Percentiles rank a stretch among this genome's conserved stretches.
Conservation (phyloP, 2,329 filamentous ascomycete species). For the Aspergillus clavatus region DNA sequence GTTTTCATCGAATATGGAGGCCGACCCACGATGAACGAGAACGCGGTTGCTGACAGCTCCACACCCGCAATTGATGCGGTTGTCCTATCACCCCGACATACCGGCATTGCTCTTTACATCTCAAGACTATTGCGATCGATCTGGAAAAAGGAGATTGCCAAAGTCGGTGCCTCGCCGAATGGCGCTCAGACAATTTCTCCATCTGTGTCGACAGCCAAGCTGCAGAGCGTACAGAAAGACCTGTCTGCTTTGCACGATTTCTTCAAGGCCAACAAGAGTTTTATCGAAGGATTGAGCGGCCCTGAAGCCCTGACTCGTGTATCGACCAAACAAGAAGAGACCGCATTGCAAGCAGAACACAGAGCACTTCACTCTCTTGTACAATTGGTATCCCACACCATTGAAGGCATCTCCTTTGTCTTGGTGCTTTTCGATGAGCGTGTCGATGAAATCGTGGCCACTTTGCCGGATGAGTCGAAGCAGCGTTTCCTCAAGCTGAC, state of each 20-base stretch:
- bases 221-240: slow-evolving; percentile 73
- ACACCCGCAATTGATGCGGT: slow-evolving; percentile 74
- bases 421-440: slow-evolving; percentile 91
- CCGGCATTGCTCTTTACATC: slow-evolving; percentile 82
- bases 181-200: slow-evolving; percentile 62
- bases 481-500: slow-evolving; percentile 70
- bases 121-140: slow-evolving; percentile 81
- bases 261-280: slow-evolving; percentile 77
- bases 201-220: slow-evolving; percentile 61
- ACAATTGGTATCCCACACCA: slow-evolving; percentile 80
- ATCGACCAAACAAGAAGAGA: slow-evolving; percentile 79
- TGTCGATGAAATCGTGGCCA: slow-evolving; percentile 77
- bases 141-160: slow-evolving; percentile 76
- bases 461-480: slow-evolving; percentile 66
- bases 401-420: slow-evolving; percentile 95
- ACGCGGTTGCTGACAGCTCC: slow-evolving; percentile 56
- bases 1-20: slow-evolving; percentile 92
- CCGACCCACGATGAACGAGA: slow-evolving; percentile 77
- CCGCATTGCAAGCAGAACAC: slow-evolving; percentile 89
- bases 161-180: slow-evolving; percentile 49
- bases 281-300: slow-evolving; percentile 91
- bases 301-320: slow-evolving; percentile 77
- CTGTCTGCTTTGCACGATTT: slow-evolving; percentile 76
- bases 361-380: slow-evolving; percentile 83
- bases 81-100: slow-evolving; percentile 79